These are phyloP conservation scores for Xanthoconium stramineum DNA, from an alignment of 768 basidiomycete species.

Conservation along the genomic window DNA sequence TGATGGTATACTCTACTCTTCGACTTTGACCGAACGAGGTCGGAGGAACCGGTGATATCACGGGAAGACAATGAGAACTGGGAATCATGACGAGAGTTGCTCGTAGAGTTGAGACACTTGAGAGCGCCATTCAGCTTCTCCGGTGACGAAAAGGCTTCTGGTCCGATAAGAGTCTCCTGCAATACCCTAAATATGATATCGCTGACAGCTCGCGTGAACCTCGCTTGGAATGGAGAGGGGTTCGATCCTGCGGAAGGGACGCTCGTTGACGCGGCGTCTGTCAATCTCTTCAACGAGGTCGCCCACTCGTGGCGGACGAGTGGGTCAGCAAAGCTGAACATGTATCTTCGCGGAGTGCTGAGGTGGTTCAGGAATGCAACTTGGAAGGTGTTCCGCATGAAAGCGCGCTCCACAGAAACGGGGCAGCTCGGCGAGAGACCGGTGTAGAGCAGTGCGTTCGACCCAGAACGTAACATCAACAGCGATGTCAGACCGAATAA, in stretches of 20 bases:
- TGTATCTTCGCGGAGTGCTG: slow-evolving; percentile 77
- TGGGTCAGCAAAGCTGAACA: slow-evolving; percentile 89
- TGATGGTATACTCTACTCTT: slow-evolving; percentile 67
- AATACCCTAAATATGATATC: slow-evolving; percentile 78
- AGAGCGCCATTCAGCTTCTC: slow-evolving; percentile 34
- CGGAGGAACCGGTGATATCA: slow-evolving; percentile 23
- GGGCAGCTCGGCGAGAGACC: slow-evolving; percentile 77
- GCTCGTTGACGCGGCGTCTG: slow-evolving; percentile 44
- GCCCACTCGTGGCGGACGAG: slow-evolving; percentile 74
- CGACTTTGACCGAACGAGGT: slow-evolving; percentile 63
- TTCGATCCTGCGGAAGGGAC: slow-evolving; percentile 26
- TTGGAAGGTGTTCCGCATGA: slow-evolving; percentile 97
- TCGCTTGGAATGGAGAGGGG: slow-evolving; percentile 35
- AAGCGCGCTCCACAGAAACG: slow-evolving; percentile 82
- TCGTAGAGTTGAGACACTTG: slow-evolving; percentile 29
- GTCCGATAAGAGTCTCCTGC: slow-evolving; percentile 74
- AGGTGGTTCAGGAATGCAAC: slow-evolving; percentile 73
- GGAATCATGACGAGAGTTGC: slow-evolving; percentile 16
- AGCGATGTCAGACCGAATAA: slow-evolving; percentile 80
- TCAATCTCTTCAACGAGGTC: slow-evolving; percentile 62
- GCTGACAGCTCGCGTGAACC: slow-evolving; percentile 65
- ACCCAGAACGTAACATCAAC: slow-evolving; percentile 78
- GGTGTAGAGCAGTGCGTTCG: slow-evolving; percentile 78
- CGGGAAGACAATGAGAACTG: slow-evolving; percentile 27
- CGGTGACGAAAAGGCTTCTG: slow-evolving; percentile 25